Base-by-base conservation (phyloP, 176 grass and related monocot species). In the Secale cereale region DNA sequence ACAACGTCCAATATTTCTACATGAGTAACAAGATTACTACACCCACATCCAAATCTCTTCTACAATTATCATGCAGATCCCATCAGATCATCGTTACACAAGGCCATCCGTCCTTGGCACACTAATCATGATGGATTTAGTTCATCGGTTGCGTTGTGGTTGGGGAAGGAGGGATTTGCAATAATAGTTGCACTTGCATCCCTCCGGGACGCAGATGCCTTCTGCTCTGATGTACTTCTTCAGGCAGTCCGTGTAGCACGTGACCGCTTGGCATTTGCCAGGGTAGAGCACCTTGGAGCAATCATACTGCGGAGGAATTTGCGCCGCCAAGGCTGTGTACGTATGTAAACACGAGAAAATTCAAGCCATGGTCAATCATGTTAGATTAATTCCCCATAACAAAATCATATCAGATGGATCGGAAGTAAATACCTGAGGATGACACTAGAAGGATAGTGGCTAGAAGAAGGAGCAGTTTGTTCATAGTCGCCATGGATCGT, bases 131-230 rank as follows among this genome's bases (percentile, higher is more conserved):
- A 71, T 39, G 25, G 13, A 63, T 63, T 63, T 27, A 25, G 22
- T 11, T 71, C 69, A 43, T 71, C 69, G 43, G n/a, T 71, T 71
- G 69, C 22, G 12, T 4, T 41, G 36, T 15, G 11, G 12, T 71
- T 71, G 69, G 36, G 36, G 22, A 71, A 39, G 25, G 69, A 43
- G 11, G 22, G 36, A 13, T 71, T 37, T 71, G 36, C 69, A 71
- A n/a, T 41, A 71, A 23, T 41, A 71, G 22, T 25, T 71, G n/a
- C 69, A 71, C 69, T 71, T 71, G 69, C 69, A 71, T 43, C 36
- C 69, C 69, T 25, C 7, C 0, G 22, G 36, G 41, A 71, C 69
- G n/a, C 69, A 43, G 22, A 71, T 5, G 69, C 69, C 69, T 71
- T 71, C 69, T 71, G 11, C 69, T 22, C 14, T 25, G n/a, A n/a